phyloP scores from a whole-genome alignment of 805 yeast species.

The Kodamaea sagamina region DNA sequence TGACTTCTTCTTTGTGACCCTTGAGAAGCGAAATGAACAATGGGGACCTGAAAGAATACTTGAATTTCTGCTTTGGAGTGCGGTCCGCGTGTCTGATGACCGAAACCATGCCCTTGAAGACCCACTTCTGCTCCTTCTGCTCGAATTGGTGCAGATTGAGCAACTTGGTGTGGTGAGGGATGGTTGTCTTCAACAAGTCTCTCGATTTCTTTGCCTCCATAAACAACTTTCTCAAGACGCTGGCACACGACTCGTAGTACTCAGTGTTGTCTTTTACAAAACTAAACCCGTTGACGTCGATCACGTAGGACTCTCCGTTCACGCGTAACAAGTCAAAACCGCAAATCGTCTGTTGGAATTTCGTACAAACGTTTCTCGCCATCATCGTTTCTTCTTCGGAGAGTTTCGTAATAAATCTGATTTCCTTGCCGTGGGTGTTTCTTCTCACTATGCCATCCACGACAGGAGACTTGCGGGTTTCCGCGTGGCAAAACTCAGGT shows the following conservation, averaged over 20 bases:
- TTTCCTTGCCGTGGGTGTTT: constrained; percentile 96
- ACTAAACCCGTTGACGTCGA: constrained; percentile 97
- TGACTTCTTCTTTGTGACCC: constrained; percentile 95
- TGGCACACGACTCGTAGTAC: constrained; percentile 83
- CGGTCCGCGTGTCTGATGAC: constrained; percentile 97
- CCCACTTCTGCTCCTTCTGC: constrained; percentile 89
- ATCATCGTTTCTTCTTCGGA: constrained; percentile 72
- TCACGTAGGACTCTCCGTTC: constrained; percentile 83
- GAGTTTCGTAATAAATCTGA: constrained; percentile 82
- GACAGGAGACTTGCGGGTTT: constrained; percentile 96
- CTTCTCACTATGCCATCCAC: constrained; percentile 99
- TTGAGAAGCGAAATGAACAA: constrained; percentile 82
- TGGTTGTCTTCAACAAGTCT: constrained; percentile 39
- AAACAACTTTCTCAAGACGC: constrained; percentile 74
- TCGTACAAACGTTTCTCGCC: constrained; percentile 73
- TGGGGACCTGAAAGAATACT: constrained; percentile 88
- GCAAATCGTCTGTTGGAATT: constrained; percentile 91
- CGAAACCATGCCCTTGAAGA: constrained; percentile 86
- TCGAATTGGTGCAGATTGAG: constrained; percentile 45
- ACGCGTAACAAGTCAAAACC: constrained; percentile 95
- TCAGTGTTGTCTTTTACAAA: constrained; percentile 89
- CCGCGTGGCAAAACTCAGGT: constrained; percentile 89
- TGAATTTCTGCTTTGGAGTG: constrained; percentile 97
- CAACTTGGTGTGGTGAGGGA: constrained; percentile 35
- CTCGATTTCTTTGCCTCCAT: constrained; percentile 49